phyloP scores from a whole-genome alignment of 306 rosid genomes.

The Calophaca sinica region DNA sequence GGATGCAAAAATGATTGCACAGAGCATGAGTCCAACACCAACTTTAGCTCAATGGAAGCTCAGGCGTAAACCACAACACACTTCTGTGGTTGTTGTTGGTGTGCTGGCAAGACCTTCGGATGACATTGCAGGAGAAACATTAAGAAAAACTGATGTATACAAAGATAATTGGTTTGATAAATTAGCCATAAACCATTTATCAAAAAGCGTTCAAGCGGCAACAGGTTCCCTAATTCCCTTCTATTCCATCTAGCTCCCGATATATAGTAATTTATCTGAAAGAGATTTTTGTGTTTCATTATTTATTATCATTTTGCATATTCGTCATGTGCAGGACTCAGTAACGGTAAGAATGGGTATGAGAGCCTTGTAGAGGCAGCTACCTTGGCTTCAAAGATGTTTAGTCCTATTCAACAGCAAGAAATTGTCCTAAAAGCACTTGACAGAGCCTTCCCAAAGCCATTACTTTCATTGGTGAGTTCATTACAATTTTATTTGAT shows the following conservation, averaged over 20 bases:
- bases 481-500: not conserved
- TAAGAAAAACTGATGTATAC: conserved; percentile 43
- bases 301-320: conserved; percentile 2
- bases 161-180: conserved; percentile 77
- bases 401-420: conserved; percentile 56
- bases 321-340: conserved; percentile 56
- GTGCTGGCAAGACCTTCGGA: conserved; percentile 60
- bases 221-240: conserved; percentile 57
- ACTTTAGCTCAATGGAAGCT: conserved; percentile 41
- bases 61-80: conserved; percentile 26
- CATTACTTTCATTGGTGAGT: conserved; percentile 68
- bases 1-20: conserved; percentile 62
- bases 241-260: not conserved
- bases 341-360: conserved; percentile 69
- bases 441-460: conserved; percentile 71
- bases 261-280: not conserved
- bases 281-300: not conserved
- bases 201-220: conserved; percentile 71
- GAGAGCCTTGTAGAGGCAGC: conserved; percentile 83
- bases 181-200: conserved; percentile 72
- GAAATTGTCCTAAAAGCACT: conserved; percentile 65
- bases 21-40: conserved; percentile 39
- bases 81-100: conserved; percentile 40
- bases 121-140: conserved; percentile 38
- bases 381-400: conserved; percentile 52